phyloP scores from a whole-genome alignment of 345 rosid genomes.

The Camelina laxa region DNA sequence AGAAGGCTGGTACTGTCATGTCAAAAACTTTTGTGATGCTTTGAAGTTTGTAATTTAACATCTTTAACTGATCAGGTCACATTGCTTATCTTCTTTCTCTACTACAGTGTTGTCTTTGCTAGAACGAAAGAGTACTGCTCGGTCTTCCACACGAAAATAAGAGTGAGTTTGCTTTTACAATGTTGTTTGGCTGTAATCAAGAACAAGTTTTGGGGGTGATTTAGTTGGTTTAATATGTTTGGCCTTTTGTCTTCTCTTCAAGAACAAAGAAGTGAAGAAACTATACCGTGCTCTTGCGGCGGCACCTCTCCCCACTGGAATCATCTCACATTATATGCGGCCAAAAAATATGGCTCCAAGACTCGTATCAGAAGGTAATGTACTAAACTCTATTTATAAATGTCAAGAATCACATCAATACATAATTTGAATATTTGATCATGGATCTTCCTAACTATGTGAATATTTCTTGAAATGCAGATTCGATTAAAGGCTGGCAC shows the following conservation, averaged over 20 bases:
- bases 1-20: constrained; percentile 78
- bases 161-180: constrained; percentile 53
- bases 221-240: neutral
- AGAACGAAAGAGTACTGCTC: constrained; percentile 83
- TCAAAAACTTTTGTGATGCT: constrained; percentile 5
- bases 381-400: neutral
- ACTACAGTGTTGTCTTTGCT: constrained; percentile 79
- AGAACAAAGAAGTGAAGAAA: constrained; percentile 88
- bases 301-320: constrained; percentile 75
- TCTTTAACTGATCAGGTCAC: neutral
- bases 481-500: constrained; percentile 69
- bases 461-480: constrained; percentile 50
- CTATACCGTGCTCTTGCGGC: constrained; percentile 87
- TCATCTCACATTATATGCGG: constrained; percentile 89
- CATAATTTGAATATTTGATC: neutral
- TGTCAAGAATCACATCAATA: constrained; percentile 24
- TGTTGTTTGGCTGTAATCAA: neutral
- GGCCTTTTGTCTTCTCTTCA: neutral
- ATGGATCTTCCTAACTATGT: neutral
- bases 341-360: constrained; percentile 85
- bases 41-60: constrained; percentile 19
- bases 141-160: constrained; percentile 73
- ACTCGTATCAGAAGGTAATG: constrained; percentile 76
- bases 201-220: neutral
- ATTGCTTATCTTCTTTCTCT: constrained; percentile 23